Evolutionary conservation across 2,329 filamentous ascomycete species (phyloP), one percentile per base, ranked within the genome.

Genomic region (Malbranchea zuffiana): DNA sequence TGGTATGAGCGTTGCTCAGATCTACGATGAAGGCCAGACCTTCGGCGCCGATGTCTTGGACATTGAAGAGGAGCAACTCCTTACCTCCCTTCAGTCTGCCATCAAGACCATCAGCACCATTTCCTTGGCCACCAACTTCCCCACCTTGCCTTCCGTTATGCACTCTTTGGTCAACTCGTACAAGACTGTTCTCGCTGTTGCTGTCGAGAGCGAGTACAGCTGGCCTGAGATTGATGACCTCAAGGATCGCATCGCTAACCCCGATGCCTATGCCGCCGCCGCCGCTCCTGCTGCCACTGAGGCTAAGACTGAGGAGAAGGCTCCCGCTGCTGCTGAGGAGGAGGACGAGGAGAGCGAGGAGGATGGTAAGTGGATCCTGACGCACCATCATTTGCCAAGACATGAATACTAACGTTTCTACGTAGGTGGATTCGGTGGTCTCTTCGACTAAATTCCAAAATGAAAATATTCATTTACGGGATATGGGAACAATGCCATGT

Each of bases 241-340:
- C 72, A 98, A 98, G 82, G 90, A 98, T 72, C 86, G 90, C 65
- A 95, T 98, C 59, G 85, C 85, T 70, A 96, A 98, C 78, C 92
- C 92, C 53, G 90, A 98, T 39, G 85, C 85, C 39, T 98, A 96
- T 66, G 90, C 88, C 49, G 64, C 84, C 32, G 72, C 87, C 50
- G 85, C 81, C 50, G 85, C 88, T 41, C 75, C 62, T 48, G 80
- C 78, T 40, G 71, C 69, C 42, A 69, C 75, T 39, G 66, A 67
- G 36, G 60, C 66, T 32, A 63, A 65, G 43, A 67, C 65, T 45
- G 65, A 62, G 38, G 71, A 67, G 45, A 69, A 63, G 37, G 68
- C 63, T 34, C 67, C 65, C 37, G 63, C 66, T 41, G 67, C 67
- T 40, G 63, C 66, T 37, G 68, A 70, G 46, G 69, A 72, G 52